Evolutionary conservation across 495 filamentous ascomycete genomes (phyloP).

Genomic region (Darksidea phi): DNA sequence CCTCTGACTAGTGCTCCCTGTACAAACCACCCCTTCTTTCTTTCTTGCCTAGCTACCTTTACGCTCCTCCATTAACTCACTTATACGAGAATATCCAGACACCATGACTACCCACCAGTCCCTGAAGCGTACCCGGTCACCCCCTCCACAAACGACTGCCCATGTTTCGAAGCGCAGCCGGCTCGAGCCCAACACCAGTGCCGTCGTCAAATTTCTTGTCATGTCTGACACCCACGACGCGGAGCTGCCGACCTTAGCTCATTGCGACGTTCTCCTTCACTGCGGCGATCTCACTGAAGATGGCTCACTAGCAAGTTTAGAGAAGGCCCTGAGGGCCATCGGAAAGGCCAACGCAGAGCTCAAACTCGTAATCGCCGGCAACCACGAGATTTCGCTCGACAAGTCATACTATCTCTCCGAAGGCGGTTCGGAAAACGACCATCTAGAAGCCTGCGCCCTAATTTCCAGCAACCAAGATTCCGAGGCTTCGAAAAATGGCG

Average conservation of each 20-base stretch:
- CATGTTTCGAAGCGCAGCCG: neutral
- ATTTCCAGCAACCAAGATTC: constrained; percentile 3
- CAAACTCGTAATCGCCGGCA: constrained; percentile 29
- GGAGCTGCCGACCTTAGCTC: constrained; percentile 2
- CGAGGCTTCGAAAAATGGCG: constrained; percentile 5
- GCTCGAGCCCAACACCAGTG: neutral
- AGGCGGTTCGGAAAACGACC: constrained; percentile 9
- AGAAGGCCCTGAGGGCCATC: constrained; percentile 4
- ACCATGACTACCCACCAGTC: too few species aligned
- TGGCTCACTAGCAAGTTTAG: constrained; percentile 9
- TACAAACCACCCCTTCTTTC: too few species aligned
- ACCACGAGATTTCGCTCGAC: constrained; percentile 33
- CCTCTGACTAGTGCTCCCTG: too few species aligned
- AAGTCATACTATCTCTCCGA: constrained; percentile 19
- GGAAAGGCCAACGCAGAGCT: constrained; percentile 19
- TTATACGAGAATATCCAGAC: too few species aligned
- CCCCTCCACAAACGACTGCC: too few species aligned
- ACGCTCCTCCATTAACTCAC: too few species aligned
- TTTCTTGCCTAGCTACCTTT: too few species aligned
- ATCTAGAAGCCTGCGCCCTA: constrained; percentile 11
- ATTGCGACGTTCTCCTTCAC: constrained; percentile 30
- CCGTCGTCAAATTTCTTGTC: constrained; percentile 20
- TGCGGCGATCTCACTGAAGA: constrained; percentile 34
- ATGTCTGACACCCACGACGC: constrained; percentile 30
- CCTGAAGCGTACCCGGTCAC: too few species aligned